Base-by-base conservation (phyloP, 176 grass and related monocot species). In the Puya raimondii region DNA sequence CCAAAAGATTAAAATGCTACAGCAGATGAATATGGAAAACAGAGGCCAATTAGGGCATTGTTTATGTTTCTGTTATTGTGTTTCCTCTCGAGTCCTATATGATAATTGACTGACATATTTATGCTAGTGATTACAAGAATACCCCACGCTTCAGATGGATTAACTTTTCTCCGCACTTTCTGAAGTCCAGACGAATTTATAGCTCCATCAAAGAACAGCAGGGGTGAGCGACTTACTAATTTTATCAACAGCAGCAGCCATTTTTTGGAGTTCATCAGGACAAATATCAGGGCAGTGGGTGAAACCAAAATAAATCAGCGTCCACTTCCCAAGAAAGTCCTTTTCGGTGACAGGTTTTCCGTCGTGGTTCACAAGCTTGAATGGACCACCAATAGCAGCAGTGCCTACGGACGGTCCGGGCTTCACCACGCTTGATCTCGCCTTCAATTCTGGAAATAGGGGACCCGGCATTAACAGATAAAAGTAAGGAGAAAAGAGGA, bases 201-300 rank as follows among this genome's bases (percentile, higher is more conserved):
- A 81, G 6, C 16, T 74, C 20, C 66, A 76, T 11, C 16, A 12
- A 73, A 70, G 58, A 23, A n/a, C 54, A 21, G 61, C 1, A 64
- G 67, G 54, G 23, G 23, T 66, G 18, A 68, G 70, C 51, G 9
- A 73, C 77, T 69, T 83, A 87, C 81, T 87, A 17, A 89, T 92
- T 75, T 96, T 92, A 63, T 90, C 68, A 23, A 87, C 79, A n/a
- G 88, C 84, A 42, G 71, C 63, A 70, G 76, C 84, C 86, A 92
- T 80, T 71, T 92, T 92, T 67, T 85, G 84, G 9, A 90, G 83
- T 65, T 90, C 86, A 79, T 92, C 88, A 16, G 84, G 92, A 72
- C 88, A 96, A 75, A 91, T 89, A 74, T 87, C 84, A 53, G 88
- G 84, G 69, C 86, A 92, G 72, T 97, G 80, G 67, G 79, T 87